Conservation (phyloP, 805 yeast species). For the Ogataea kodamae region DNA sequence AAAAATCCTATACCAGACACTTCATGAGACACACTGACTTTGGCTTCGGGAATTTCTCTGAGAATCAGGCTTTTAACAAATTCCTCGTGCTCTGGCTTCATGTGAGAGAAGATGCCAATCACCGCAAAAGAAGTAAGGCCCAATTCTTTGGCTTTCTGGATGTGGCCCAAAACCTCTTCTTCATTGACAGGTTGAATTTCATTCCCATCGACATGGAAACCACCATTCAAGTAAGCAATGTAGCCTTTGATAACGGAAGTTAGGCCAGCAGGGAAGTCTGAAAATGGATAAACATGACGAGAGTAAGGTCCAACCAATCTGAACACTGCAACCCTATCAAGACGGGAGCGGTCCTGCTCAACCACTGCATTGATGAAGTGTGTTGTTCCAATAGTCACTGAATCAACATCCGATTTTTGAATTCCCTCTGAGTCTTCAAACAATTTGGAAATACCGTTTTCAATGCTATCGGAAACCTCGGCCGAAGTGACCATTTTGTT, state of each 20-base stretch:
- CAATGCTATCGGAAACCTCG: slow-evolving; percentile 43
- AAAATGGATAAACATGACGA: slow-evolving; percentile 37
- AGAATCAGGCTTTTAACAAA: slow-evolving; percentile 34
- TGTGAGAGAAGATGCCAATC: slow-evolving; percentile 40
- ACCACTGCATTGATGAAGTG: slow-evolving; percentile 50
- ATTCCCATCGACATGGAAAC: slow-evolving; percentile 41
- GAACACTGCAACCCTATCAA: slow-evolving; percentile 44
- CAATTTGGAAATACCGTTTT: slow-evolving; percentile 34
- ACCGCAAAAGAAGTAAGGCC: slow-evolving; percentile 39
- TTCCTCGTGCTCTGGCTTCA: slow-evolving; percentile 38
- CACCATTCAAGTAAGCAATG: slow-evolving; percentile 38
- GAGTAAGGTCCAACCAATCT: slow-evolving; percentile 45
- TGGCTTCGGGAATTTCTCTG: slow-evolving; percentile 32
- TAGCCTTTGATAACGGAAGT: slow-evolving; percentile 36
- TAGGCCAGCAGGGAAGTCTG: slow-evolving; percentile 43
- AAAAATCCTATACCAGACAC: slow-evolving; percentile 43
- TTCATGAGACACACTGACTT: slow-evolving; percentile 37
- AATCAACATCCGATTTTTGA: slow-evolving; percentile 29
- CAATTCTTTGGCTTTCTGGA: slow-evolving; percentile 28
- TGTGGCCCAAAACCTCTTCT: slow-evolving; percentile 15
- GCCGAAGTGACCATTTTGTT: slow-evolving; percentile 43
- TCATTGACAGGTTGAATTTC: slow-evolving; percentile 35
- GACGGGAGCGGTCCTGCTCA: slow-evolving; percentile 40
- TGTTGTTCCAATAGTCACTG: slow-evolving; percentile 51
- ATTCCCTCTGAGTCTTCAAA: slow-evolving; percentile 25